Conservation (phyloP, 2,329 filamentous ascomycete species). For the Paecilomyces sp. region DNA sequence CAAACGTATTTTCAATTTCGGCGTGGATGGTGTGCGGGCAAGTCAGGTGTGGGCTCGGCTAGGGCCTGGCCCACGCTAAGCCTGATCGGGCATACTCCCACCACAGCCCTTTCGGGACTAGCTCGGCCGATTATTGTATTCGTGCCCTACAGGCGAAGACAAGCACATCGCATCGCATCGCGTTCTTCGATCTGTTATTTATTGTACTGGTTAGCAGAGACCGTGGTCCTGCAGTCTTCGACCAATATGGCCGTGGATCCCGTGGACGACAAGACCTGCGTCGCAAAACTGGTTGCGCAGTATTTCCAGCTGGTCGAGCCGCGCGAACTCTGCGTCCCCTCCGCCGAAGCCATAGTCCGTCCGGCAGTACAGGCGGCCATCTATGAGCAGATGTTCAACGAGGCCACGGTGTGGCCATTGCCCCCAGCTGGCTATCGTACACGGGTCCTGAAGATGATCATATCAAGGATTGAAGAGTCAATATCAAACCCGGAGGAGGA, state of each 20-base stretch:
- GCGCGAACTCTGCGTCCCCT: conserved; percentile 56
- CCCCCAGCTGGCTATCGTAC: conserved; percentile 65
- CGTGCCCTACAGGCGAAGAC: neutral
- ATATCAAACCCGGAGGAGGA: conserved; percentile 79
- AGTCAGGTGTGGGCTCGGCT: conserved; percentile 35
- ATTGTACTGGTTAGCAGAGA: neutral
- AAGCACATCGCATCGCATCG: neutral
- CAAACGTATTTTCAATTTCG: conserved; percentile 32
- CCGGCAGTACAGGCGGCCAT: conserved; percentile 59
- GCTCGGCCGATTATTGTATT: neutral
- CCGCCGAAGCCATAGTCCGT: conserved; percentile 50
- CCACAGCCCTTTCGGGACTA: neutral
- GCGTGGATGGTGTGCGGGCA: conserved; percentile 14
- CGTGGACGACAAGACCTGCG: conserved; percentile 16
- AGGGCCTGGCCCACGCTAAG: conserved; percentile 24
- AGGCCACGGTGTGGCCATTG: conserved; percentile 46
- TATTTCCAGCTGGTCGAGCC: conserved; percentile 69
- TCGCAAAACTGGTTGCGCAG: conserved; percentile 51
- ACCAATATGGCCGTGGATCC: conserved; percentile 4
- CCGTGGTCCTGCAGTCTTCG: neutral
- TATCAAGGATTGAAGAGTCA: conserved; percentile 62
- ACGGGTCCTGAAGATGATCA: conserved; percentile 65
- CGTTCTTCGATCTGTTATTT: no score
- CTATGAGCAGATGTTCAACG: conserved; percentile 60
- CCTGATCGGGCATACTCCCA: conserved; percentile 9